A percentile compares a stretch with the other conserved stretches of the same genome.
Evolutionary conservation across 2,329 filamentous ascomycete species (phyloP).

Genomic region (Alternaria brassicae): DNA sequence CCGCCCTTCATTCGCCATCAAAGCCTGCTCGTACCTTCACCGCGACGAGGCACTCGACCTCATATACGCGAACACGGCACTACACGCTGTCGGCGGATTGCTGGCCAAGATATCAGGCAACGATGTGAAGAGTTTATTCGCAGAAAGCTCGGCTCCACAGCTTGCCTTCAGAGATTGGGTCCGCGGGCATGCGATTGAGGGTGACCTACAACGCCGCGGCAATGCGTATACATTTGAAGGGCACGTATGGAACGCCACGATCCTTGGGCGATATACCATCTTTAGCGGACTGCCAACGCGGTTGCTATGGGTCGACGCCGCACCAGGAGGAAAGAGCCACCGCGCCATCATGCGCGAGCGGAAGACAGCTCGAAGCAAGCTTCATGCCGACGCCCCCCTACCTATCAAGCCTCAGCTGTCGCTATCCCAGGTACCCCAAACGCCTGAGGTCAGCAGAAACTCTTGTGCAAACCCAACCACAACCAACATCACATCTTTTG

Average conservation of each 20-base stretch:
- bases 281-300: constrained; percentile 36
- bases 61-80: constrained; percentile 37
- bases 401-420: constrained; percentile 37
- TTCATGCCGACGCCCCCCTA: constrained; percentile 50
- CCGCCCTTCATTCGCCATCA: constrained; percentile 36
- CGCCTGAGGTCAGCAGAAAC: not conserved
- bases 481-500: constrained; percentile 16
- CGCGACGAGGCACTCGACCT: constrained; percentile 23
- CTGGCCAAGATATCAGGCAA: constrained; percentile 27
- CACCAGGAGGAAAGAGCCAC: constrained; percentile 6
- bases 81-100: constrained; percentile 25
- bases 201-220: constrained; percentile 17
- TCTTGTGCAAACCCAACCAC: not conserved
- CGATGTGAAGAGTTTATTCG: constrained; percentile 21
- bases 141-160: constrained; percentile 23
- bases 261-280: constrained; percentile 32
- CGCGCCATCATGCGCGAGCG: constrained; percentile 18
- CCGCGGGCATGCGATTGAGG: constrained; percentile 16
- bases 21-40: constrained; percentile 10
- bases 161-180: constrained; percentile 41
- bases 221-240: constrained; percentile 36
- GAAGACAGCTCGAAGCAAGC: constrained; percentile 54
- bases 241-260: constrained; percentile 37
- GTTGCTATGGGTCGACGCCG: constrained; percentile 18
- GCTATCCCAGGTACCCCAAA: not conserved